Conservation (phyloP, 2,329 filamentous ascomycete species). For the Aureobasidium sp. region DNA sequence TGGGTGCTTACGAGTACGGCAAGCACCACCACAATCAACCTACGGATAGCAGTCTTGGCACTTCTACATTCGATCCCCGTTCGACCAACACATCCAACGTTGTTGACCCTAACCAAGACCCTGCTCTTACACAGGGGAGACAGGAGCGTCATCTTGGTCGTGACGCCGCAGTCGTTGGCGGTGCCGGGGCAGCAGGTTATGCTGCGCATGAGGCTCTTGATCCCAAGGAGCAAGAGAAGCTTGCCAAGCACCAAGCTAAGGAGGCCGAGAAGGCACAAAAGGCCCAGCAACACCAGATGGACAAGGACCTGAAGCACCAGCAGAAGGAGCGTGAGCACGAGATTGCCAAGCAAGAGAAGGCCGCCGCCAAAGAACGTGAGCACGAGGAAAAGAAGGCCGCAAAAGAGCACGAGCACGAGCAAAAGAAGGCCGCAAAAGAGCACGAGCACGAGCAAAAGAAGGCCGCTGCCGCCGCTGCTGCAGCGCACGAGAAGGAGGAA, state of each 20-base stretch:
- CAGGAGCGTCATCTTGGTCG: conserved; percentile 22
- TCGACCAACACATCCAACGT: conserved; percentile 23
- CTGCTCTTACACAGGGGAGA: neutral
- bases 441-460: conserved; percentile 16
- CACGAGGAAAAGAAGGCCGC: conserved; percentile 13
- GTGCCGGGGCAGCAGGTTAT: conserved; percentile 23
- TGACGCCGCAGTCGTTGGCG: conserved; percentile 25
- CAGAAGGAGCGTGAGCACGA: conserved; percentile 27
- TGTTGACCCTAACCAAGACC: conserved; percentile 21
- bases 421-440: conserved; percentile 16
- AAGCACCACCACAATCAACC: neutral
- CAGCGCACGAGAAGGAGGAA: conserved; percentile 18
- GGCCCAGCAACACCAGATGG: conserved; percentile 21
- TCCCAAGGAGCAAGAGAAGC: conserved; percentile 26
- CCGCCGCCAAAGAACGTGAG: conserved; percentile 4
- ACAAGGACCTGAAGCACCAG: conserved; percentile 24
- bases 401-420: neutral
- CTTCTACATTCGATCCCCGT: conserved; percentile 25
- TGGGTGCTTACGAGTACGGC: conserved; percentile 22
- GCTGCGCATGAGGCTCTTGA: conserved; percentile 26
- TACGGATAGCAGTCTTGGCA: conserved; percentile 19
- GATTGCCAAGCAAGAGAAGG: conserved; percentile 18
- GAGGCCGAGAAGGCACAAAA: conserved; percentile 25
- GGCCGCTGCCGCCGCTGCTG: conserved; percentile 5
- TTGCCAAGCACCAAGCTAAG: conserved; percentile 21